Conservation (phyloP, 2,329 filamentous ascomycete species). For the Trichoderma sp. region DNA sequence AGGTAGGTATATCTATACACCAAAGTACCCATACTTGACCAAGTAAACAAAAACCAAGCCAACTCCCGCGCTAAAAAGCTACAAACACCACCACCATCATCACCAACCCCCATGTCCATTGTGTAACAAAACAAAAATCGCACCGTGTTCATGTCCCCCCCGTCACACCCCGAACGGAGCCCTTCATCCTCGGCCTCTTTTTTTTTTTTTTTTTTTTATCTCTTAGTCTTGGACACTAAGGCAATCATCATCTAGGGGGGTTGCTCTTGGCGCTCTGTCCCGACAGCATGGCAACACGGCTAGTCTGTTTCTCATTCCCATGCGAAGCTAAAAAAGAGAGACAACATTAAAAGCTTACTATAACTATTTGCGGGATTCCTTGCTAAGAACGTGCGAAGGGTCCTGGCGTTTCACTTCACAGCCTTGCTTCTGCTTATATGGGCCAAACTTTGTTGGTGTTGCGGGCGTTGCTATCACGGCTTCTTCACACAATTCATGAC, state of each 20-base stretch:
- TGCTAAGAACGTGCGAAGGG: constrained; percentile 12
- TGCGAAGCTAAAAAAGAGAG: constrained; percentile 2
- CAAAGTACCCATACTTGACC: background rate
- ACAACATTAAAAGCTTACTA: background rate
- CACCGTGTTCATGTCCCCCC: background rate
- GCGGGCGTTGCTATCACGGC: background rate
- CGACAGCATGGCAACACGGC: constrained; percentile 21
- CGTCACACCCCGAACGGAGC: background rate
- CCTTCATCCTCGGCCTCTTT: background rate
- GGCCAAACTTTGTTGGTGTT: background rate
- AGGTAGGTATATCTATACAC: too few species aligned
- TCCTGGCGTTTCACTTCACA: background rate
- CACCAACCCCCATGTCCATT: background rate
- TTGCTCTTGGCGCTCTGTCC: constrained; percentile 14
- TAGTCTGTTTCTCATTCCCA: constrained; percentile 4
- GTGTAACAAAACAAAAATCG: background rate
- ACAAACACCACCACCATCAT: background rate
- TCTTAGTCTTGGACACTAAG: background rate
- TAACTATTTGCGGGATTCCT: background rate
- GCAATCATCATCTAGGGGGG: background rate
- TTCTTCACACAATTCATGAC: background rate
- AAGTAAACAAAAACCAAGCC: background rate
- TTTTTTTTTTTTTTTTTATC: background rate
- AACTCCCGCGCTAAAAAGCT: background rate
- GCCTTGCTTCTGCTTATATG: background rate